These are phyloP conservation scores for Heliamphora exappendiculata DNA, from an alignment of 148 eudicot species.

Conservation along the genomic window DNA sequence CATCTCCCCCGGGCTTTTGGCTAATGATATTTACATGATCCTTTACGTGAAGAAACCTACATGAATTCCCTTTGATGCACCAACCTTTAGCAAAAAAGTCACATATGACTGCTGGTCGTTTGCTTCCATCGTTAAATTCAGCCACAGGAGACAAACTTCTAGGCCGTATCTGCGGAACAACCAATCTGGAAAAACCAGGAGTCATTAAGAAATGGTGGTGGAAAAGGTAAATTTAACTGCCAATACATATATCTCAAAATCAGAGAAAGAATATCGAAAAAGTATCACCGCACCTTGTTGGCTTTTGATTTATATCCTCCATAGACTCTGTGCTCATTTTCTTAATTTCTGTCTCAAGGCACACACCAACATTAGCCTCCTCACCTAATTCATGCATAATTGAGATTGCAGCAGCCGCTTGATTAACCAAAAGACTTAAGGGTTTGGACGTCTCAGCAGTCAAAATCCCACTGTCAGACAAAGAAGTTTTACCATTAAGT, in stretches of 20 bases:
- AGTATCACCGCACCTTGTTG: slow-evolving; percentile 44
- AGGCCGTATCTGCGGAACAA: slow-evolving; percentile 42
- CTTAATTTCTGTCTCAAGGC: slow-evolving; percentile 15
- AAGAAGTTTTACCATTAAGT: slow-evolving; percentile 14
- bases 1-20: slow-evolving; percentile 32
- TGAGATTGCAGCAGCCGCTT: slow-evolving; percentile 19
- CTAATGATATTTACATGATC: slow-evolving; percentile 25
- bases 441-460: slow-evolving; percentile 21
- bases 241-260: slow-evolving; percentile 8
- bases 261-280: slow-evolving; percentile 6
- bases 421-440: slow-evolving; percentile 12
- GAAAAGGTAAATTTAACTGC: slow-evolving; percentile 13
- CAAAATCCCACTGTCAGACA: slow-evolving; percentile 14
- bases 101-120: slow-evolving; percentile 57
- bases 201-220: slow-evolving; percentile 23
- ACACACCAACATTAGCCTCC: slow-evolving; percentile 24
- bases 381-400: slow-evolving; percentile 15
- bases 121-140: slow-evolving; percentile 37
- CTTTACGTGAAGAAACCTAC: slow-evolving; percentile 74
- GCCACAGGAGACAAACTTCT: slow-evolving; percentile 48
- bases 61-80: slow-evolving; percentile 87
- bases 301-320: slow-evolving; percentile 27
- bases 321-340: slow-evolving; percentile 19
- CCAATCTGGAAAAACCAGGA: slow-evolving; percentile 48
- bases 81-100: slow-evolving; percentile 82